Conservation (phyloP, 768 basidiomycete species). For the Boletus subparvulus region DNA sequence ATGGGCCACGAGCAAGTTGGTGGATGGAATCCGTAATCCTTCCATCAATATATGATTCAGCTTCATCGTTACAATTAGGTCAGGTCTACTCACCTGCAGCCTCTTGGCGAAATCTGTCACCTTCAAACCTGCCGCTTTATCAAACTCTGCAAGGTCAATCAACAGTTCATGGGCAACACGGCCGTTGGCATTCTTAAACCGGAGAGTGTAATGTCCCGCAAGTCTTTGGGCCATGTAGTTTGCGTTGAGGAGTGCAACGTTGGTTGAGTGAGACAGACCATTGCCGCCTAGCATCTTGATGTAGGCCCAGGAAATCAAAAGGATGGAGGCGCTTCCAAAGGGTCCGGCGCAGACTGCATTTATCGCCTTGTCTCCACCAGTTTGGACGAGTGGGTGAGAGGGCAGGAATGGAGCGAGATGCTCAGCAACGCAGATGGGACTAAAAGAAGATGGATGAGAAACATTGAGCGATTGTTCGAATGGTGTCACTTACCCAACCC, state of each 20-base stretch:
- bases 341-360: constrained; percentile 89
- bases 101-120: constrained; percentile 97
- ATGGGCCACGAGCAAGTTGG: constrained; percentile 99
- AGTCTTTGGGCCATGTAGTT: constrained; percentile 96
- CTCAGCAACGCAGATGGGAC: constrained; percentile 90
- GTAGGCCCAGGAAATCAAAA: constrained; percentile 97
- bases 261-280: constrained; percentile 83
- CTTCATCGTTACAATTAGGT: neutral
- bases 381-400: constrained; percentile 71
- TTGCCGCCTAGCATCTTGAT: constrained; percentile 99
- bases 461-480: neutral
- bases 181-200: constrained; percentile 87
- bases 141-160: constrained; percentile 94
- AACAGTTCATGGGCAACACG: constrained; percentile 95
- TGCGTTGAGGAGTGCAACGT: constrained; percentile 87
- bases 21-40: constrained; percentile 94
- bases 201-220: constrained; percentile 77
- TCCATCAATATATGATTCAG: neutral
- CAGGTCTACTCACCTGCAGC: constrained; percentile 61
- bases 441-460: constrained; percentile 24
- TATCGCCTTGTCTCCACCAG: constrained; percentile 70
- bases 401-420: constrained; percentile 96
- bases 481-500: constrained; percentile 68
- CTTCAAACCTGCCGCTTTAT: constrained; percentile 84
- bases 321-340: constrained; percentile 92